Percentiles rank a stretch among this genome's conserved stretches.
These are phyloP conservation scores for Dalbergia oliveri DNA, from an alignment of 306 rosid species.

Conservation along the genomic window DNA sequence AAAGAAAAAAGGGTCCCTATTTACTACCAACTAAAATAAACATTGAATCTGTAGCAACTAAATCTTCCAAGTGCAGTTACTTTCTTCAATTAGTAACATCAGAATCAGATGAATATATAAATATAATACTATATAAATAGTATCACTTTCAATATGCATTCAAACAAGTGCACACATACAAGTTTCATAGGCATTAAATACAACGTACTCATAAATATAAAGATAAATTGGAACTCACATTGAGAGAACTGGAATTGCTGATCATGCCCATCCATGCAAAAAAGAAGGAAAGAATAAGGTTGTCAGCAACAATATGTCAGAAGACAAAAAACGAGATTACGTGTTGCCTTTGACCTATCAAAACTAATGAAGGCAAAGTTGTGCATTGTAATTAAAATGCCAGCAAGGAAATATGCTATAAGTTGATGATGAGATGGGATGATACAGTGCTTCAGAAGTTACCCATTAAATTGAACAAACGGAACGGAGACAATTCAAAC, in stretches of 20 bases:
- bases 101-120: constrained; percentile 9
- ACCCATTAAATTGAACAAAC: constrained; percentile 98
- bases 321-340: constrained; percentile 11
- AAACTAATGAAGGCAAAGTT: constrained; percentile 4
- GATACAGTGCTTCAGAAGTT: background rate
- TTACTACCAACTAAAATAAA: background rate
- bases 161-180: constrained; percentile 25
- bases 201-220: constrained; percentile 31
- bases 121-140: constrained; percentile 3
- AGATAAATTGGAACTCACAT: constrained; percentile 71
- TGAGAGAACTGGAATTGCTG: constrained; percentile 99
- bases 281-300: constrained; percentile 38
- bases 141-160: constrained; percentile 18
- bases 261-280: constrained; percentile 54
- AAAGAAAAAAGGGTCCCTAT: background rate
- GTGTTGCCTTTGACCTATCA: constrained; percentile 21
- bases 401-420: background rate
- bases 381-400: constrained; percentile 4
- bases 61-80: constrained; percentile 17
- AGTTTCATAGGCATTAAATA: constrained; percentile 34
- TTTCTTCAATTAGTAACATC: constrained; percentile 32
- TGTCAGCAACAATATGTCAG: constrained; percentile 62
- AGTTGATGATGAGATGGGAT: constrained; percentile 4
- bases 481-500: constrained; percentile 93
- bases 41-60: constrained; percentile 4